Conservation (phyloP, 1,139 yeast species). For the Pichia sp. region DNA sequence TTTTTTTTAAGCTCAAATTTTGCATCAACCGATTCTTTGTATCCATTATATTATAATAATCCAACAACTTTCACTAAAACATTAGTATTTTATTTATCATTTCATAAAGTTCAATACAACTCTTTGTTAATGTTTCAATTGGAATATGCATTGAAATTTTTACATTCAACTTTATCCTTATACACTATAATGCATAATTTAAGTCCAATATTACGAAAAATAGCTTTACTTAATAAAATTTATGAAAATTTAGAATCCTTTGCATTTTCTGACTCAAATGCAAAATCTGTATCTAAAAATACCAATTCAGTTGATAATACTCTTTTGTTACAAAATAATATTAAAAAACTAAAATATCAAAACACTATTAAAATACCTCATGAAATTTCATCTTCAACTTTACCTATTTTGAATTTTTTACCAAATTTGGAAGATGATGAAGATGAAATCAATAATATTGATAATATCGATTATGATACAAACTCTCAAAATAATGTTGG, state of each 20-base stretch:
- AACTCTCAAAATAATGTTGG: background rate
- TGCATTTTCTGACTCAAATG: background rate
- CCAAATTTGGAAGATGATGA: background rate
- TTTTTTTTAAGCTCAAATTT: slow-evolving; percentile 5
- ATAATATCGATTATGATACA: background rate
- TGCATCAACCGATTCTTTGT: slow-evolving; percentile 9
- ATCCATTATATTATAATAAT: slow-evolving; percentile 7
- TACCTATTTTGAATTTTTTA: slow-evolving; percentile 2
- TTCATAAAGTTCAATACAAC: slow-evolving; percentile 14
- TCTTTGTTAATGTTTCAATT: slow-evolving; percentile 19
- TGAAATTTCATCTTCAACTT: slow-evolving; percentile 5
- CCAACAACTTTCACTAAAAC: slow-evolving; percentile 11
- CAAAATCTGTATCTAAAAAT: background rate
- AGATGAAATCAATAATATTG: slow-evolving; percentile 3
- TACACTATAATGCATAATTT: slow-evolving; percentile 34
- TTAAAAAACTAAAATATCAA: slow-evolving; percentile 2
- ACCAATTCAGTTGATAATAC: background rate
- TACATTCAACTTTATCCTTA: slow-evolving; percentile 37
- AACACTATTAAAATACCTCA: slow-evolving; percentile 6
- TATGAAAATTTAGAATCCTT: slow-evolving; percentile 13
- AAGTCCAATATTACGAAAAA: slow-evolving; percentile 22
- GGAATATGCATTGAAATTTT: slow-evolving; percentile 28
- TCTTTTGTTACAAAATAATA: background rate
- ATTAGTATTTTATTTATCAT: slow-evolving; percentile 19
- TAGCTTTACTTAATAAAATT: slow-evolving; percentile 25